phyloP scores from a whole-genome alignment of 768 basidiomycete species.

The Leccinum imitatum region DNA sequence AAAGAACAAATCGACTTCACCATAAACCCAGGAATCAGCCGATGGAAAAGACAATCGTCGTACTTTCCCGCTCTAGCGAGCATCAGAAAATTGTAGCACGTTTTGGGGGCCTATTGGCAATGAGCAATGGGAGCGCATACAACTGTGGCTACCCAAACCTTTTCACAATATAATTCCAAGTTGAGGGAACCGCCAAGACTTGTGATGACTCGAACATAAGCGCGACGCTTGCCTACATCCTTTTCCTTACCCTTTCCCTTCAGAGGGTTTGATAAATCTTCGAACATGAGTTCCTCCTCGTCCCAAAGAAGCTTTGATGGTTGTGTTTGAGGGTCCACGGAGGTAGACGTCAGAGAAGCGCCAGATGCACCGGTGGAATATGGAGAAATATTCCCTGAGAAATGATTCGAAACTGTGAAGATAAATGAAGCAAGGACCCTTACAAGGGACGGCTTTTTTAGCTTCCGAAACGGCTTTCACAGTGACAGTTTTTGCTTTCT shows the following conservation, averaged over 20 bases:
- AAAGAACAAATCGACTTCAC: slow-evolving; percentile 38
- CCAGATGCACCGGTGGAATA: slow-evolving; percentile 89
- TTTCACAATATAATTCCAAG: slow-evolving; percentile 85
- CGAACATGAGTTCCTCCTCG: slow-evolving; percentile 99
- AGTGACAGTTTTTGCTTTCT: slow-evolving; percentile 28
- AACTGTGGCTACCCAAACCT: slow-evolving; percentile 42
- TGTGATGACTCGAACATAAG: slow-evolving; percentile 94
- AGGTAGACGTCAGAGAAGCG: slow-evolving; percentile 92
- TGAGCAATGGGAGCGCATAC: background rate
- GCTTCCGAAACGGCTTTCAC: slow-evolving; percentile 37
- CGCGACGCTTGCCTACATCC: slow-evolving; percentile 85
- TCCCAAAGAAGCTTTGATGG: slow-evolving; percentile 89
- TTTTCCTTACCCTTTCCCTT: slow-evolving; percentile 94
- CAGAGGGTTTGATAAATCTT: slow-evolving; percentile 76
- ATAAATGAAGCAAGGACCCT: slow-evolving; percentile 20
- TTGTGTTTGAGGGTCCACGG: slow-evolving; percentile 70
- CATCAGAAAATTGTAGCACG: slow-evolving; percentile 98
- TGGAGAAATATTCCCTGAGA: slow-evolving; percentile 83
- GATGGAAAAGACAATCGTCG: slow-evolving; percentile 86
- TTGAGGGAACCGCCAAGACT: slow-evolving; percentile 88
- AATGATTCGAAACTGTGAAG: slow-evolving; percentile 1
- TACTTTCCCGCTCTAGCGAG: slow-evolving; percentile 90
- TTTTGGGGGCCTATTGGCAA: slow-evolving; percentile 80
- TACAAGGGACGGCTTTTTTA: slow-evolving; percentile 69
- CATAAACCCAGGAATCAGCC: slow-evolving; percentile 95